Evolutionary conservation across 2,329 filamentous ascomycete species (phyloP), one percentile per base, ranked within the genome.

Genomic region (Bretziella fagacearum): DNA sequence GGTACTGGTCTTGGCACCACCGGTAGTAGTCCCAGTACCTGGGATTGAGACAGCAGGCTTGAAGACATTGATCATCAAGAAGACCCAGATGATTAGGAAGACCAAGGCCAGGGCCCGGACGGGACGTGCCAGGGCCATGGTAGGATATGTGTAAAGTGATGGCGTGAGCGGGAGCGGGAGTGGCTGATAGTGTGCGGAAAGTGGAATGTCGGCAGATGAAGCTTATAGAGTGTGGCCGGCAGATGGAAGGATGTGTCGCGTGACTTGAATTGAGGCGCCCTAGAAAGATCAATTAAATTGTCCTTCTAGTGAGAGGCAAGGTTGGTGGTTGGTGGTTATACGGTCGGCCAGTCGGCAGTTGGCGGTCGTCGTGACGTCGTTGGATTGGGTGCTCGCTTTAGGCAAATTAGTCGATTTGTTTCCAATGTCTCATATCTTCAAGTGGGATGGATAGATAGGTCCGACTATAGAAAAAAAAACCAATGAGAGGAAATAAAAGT

Each of bases 61-160:
- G 60, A 82, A 77, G 56, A 91, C 68, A 58, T 84, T 80, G 55
- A 83, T 80, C 54, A 93, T 63, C 57, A 93, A 76, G 62, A 87
- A 86, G 52, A 83, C 69, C 68, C 84, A 82, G 54, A 93, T 66
- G 52, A 82, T 62, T 56, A 84, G 65, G 53, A 80, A 83, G 52
- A 76, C 68, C 54, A 82, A 71, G 55, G 76, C 81, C 59, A 94
- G 68, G 58, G 82, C 76, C 64, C 87, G 79, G 60, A 94, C 80
- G 49, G 85, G 84, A 67, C 80, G 79, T 59, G 85, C 84, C 60
- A 94, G 70, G 57, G 81, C 84, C 86, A 94, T 94, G 54, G 56
- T 73, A 20, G 35, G 35, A 3, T 3, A 39, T 22, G 35, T 22
- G 35, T 39, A 33, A 58, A n/a, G 47, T 51, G 52, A 41, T 27